These are phyloP conservation scores for Medicago arabica DNA, from an alignment of 306 rosid species.

Conservation along the genomic window DNA sequence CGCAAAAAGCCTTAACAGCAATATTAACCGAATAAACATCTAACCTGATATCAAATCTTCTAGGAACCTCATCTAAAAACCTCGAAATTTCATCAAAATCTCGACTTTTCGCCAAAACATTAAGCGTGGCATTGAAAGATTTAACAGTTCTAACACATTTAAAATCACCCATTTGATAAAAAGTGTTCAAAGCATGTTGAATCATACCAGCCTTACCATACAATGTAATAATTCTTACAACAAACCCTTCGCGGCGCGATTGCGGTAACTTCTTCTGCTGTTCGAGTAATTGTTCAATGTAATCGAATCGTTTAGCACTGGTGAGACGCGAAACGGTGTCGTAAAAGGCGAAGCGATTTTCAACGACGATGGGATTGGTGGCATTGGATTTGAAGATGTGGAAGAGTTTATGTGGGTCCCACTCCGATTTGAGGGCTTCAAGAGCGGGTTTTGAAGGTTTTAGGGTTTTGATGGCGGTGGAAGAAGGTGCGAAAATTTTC, in stretches of 20 bases:
- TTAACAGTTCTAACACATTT: constrained; percentile 67
- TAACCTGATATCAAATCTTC: constrained; percentile 51
- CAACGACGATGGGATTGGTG: constrained; percentile 60
- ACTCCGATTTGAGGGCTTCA: constrained; percentile 61
- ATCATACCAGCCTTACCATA: constrained; percentile 83
- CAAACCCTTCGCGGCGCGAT: constrained; percentile 76
- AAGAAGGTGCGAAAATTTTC: constrained; percentile 35
- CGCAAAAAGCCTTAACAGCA: constrained; percentile 65
- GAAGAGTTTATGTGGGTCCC: constrained; percentile 69
- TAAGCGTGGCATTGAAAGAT: constrained; percentile 72
- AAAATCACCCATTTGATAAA: constrained; percentile 62
- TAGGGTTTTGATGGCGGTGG: background rate
- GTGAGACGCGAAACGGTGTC: constrained; percentile 75
- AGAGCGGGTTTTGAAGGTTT: constrained; percentile 61
- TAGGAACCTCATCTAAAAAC: constrained; percentile 41
- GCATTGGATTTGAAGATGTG: constrained; percentile 73
- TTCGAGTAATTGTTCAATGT: constrained; percentile 68
- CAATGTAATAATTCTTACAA: constrained; percentile 66
- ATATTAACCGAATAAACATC: constrained; percentile 66
- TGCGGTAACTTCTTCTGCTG: constrained; percentile 77
- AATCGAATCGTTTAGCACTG: constrained; percentile 73
- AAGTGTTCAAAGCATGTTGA: constrained; percentile 64
- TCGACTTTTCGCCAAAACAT: constrained; percentile 57
- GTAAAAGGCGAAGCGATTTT: constrained; percentile 69
- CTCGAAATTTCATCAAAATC: constrained; percentile 45